phyloP scores from a whole-genome alignment of 192 early-diverging fungal species.

The Geranomyces variabilis region DNA sequence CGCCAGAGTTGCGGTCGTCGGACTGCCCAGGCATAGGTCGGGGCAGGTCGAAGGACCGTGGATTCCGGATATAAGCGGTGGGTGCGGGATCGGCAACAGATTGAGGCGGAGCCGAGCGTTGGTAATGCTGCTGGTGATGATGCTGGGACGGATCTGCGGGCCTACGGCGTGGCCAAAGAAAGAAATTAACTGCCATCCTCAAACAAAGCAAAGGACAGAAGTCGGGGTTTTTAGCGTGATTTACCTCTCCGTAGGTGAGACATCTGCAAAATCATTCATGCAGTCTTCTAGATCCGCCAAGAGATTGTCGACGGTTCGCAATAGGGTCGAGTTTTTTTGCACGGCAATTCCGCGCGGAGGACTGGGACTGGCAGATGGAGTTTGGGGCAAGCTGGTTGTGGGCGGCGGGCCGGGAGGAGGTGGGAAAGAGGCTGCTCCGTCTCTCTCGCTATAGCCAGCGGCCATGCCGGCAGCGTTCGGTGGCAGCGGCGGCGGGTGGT shows the following conservation, averaged over 20 bases:
- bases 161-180: no score
- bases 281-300: conserved; percentile 19
- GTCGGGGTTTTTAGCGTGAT: no score
- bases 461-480: neutral
- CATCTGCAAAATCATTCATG: conserved; percentile 3
- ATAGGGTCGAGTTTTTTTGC: conserved; percentile 13
- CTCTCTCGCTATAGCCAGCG: neutral
- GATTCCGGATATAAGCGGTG: neutral
- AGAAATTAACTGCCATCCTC: no score
- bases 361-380: neutral
- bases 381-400: neutral
- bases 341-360: neutral
- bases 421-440: neutral
- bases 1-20: conserved; percentile 1
- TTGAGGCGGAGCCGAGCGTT: no score
- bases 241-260: neutral
- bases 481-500: neutral
- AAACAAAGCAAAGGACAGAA: no score
- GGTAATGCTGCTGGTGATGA: neutral
- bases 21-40: neutral
- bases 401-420: conserved; percentile 6
- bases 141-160: neutral
- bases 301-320: conserved; percentile 14
- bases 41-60: conserved; percentile 1
- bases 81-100: no score